phyloP scores from a whole-genome alignment of 805 yeast genomes.

The Priceomyces haplophilus region DNA sequence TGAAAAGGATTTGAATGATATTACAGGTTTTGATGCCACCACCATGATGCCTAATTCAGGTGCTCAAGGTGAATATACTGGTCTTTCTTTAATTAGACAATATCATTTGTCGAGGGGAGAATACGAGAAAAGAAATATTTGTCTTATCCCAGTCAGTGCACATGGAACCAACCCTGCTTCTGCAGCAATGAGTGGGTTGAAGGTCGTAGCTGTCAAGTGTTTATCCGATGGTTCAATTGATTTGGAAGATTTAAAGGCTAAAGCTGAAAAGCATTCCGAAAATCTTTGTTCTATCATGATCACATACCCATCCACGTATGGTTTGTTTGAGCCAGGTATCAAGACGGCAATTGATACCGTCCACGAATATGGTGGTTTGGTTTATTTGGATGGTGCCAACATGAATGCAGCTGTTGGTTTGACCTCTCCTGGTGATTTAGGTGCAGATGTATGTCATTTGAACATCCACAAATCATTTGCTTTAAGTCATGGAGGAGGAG shows the following conservation, averaged over 20 bases:
- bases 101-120: constrained; percentile 73
- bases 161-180: constrained; percentile 99
- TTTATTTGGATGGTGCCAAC: constrained; percentile 96
- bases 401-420: constrained; percentile 99
- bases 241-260: constrained; percentile 64
- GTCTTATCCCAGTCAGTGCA: constrained; percentile 94
- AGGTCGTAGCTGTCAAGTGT: constrained; percentile 91
- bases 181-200: constrained; percentile 94
- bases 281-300: constrained; percentile 90
- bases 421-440: constrained; percentile 95
- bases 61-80: constrained; percentile 97
- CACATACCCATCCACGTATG: constrained; percentile 96
- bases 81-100: constrained; percentile 78
- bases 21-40: constrained; percentile 89
- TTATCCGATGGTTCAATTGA: constrained; percentile 82
- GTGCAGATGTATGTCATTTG: constrained; percentile 97
- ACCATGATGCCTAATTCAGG: constrained; percentile 97
- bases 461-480: constrained; percentile 97
- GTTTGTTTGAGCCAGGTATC: constrained; percentile 91
- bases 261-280: constrained; percentile 66
- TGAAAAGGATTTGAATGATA: constrained; percentile 80
- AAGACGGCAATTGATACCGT: constrained; percentile 80
- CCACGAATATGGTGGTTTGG: constrained; percentile 89
- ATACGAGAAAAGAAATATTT: constrained; percentile 65
- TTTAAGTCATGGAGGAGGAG: constrained; percentile 99